Evolutionary conservation across 306 rosid species (phyloP).

Genomic region (Lathyrus aphaca): DNA sequence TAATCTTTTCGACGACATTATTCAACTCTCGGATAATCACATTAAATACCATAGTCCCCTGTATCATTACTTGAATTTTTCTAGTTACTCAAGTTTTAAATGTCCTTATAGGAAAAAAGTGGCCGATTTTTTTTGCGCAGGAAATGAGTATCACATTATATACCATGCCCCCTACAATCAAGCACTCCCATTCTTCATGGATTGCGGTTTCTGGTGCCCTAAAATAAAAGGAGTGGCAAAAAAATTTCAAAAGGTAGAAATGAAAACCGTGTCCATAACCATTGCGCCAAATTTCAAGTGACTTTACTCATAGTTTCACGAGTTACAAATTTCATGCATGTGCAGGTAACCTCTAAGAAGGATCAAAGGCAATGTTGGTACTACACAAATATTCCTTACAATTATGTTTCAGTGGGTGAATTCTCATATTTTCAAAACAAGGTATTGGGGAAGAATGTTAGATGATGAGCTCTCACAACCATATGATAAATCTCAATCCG

Average conservation of each 20-base stretch:
- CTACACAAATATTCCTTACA: conserved; percentile 57
- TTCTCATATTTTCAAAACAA: conserved; percentile 58
- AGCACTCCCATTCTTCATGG: conserved; percentile 62
- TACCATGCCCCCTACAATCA: conserved; percentile 67
- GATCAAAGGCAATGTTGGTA: conserved; percentile 80
- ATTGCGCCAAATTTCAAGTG: conserved; percentile 3
- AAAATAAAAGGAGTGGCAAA: conserved; percentile 83
- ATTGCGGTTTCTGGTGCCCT: conserved; percentile 82
- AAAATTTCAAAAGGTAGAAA: conserved; percentile 75
- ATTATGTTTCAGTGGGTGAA: conserved; percentile 59
- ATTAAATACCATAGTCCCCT: too few relatives aligned
- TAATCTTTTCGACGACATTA: too few relatives aligned
- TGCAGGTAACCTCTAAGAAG: conserved; percentile 71
- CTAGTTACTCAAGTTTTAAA: too few relatives aligned
- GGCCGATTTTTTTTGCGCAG: too few relatives aligned
- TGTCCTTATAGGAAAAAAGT: too few relatives aligned
- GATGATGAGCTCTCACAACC: conserved; percentile 58
- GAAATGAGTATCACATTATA: too few relatives aligned
- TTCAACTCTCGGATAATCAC: too few relatives aligned
- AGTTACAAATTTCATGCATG: conserved; percentile 39
- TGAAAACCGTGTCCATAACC: conserved; percentile 49
- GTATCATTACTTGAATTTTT: too few relatives aligned
- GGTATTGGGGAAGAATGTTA: conserved; percentile 58
- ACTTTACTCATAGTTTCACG: conserved; percentile 24
- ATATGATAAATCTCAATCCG: conserved; percentile 55